Evolutionary conservation across 2,329 filamentous ascomycete species (phyloP), one percentile per base, ranked within the genome.

Genomic region (Penicillium sp.): DNA sequence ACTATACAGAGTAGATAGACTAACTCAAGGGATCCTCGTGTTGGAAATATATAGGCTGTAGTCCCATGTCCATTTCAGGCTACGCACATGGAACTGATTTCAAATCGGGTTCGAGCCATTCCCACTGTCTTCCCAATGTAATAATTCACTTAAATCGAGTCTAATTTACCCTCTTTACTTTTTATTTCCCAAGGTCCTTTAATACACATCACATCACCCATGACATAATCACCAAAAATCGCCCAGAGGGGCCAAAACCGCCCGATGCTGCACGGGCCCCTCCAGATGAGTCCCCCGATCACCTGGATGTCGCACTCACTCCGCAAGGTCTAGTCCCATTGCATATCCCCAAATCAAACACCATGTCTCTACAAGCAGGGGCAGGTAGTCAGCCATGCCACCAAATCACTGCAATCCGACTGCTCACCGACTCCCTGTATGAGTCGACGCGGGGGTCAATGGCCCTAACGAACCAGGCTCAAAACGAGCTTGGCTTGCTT

Each of bases 401-500:
- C 3, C 53, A 61, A 45, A 39, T 55, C 13, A 47, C 57, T 14
- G 43, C 39, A 20, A 29, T 63, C 44, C 53, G 53, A 24, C 59
- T 53, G 11, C 43, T 64, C 29, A 53, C 50, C 24, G 49, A 45
- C 34, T 55, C 53, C 9, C 57, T 64, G 5, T 60, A 60, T 32
- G 44, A 61, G 39, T 57, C 55, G 35, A 63, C 55, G 31, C 39
- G 51, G n/a, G 18, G 32, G 10, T 57, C 60, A 29, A 47, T 55
- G 4, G 50, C 56, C 11, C 39, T 57, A 11, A 51, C 56, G n/a
- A 63, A 53, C 35, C 61, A 60, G 31, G 50, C 49, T 5, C 49
- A 55, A 4, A 54, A 56, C 24, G 61, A 64, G 29, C 51, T 64
- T n/a, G 49, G 38, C 7, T 37, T 63, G 24, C 55, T 64, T 22